Evolutionary conservation across 164 flowering plant genomes (phyloP), one percentile per base, ranked within the genome.

Genomic region (Protea cynaroides): DNA sequence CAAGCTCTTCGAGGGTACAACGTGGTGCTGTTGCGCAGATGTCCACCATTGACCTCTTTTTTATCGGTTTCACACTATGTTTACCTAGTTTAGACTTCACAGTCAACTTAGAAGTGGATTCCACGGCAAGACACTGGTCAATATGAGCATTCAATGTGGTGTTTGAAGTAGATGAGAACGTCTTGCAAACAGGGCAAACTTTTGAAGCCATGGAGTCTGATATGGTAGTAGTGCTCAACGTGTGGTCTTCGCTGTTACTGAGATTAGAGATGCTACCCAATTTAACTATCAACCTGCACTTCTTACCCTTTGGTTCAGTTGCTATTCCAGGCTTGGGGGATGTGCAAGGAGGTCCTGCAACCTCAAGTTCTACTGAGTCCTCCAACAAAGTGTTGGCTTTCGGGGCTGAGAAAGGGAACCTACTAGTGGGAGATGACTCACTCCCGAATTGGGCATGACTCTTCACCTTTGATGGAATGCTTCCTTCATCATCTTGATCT

Each of bases 141-240:
- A 93, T 93, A 70, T 93, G 98, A 57, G 97, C 97, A 78, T 93
- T 93, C 79, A 93, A 80, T 38, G 97, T 90, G 54, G 98, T 93
- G 76, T 90, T 90, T 13, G 98, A 90, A 22, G 94, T 78, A 12
- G 96, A 93, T 11, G 93, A 79, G 71, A 93, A 93, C 0, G 80
- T 83, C 68, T 83, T 83, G 79, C 98, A 93, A 70, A 93, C 96
- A 71, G 98, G 98, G 81, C 98, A 93, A 56, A 81, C 74, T 75
- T 87, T 87, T 5, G 96, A 87, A 74, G 89, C 81, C 91, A 89
- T 86, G 64, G 89, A 65, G 36, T 89, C 96, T 10, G 88, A 74
- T 25, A 71, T 34, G 19, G 68, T 43, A 11, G 74, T 70, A 64
- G 63, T 69, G 67, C 68, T 78, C 0, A 81, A 70, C 29, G 76